Percentiles rank a stretch among this genome's conserved stretches.
Conservation (phyloP, 495 filamentous ascomycete species). For the Aspergillus nidulans region DNA sequence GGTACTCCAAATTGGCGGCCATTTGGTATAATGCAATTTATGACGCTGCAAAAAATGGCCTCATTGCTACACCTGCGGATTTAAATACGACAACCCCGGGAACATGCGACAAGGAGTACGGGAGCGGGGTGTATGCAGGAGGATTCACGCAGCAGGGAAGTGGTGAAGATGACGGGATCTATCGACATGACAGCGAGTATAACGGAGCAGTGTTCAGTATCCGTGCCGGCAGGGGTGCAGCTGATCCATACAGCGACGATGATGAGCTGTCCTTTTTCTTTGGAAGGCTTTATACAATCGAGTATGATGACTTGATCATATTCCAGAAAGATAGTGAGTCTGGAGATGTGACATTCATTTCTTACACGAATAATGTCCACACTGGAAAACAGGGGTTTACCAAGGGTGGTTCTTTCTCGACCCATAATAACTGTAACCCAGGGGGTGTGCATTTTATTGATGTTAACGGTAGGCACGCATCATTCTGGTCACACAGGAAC, state of each 20-base stretch:
- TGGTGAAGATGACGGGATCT: conserved; percentile 9
- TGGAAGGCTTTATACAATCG: background rate
- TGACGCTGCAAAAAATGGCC: background rate
- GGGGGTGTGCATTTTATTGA: conserved; percentile 17
- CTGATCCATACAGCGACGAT: background rate
- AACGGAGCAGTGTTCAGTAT: background rate
- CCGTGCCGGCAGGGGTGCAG: background rate
- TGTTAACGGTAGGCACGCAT: conserved; percentile 23
- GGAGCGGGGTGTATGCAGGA: background rate
- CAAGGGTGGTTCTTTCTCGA: background rate
- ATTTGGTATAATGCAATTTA: conserved; percentile 1
- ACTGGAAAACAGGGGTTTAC: background rate
- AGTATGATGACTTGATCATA: background rate
- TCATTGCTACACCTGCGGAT: background rate
- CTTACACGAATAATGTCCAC: too few relatives aligned
- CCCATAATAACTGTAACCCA: background rate
- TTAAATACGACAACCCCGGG: background rate
- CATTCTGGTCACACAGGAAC: background rate
- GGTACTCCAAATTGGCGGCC: conserved; percentile 1
- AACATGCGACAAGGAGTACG: conserved; percentile 2
- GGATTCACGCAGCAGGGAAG: conserved; percentile 1
- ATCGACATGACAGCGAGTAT: background rate
- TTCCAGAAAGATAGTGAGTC: background rate
- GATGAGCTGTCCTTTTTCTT: background rate
- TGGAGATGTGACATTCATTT: too few relatives aligned